These are phyloP conservation scores for Malassezia cuniculi DNA, from an alignment of 1,284 basidiomycete genomes.

Conservation along the genomic window DNA sequence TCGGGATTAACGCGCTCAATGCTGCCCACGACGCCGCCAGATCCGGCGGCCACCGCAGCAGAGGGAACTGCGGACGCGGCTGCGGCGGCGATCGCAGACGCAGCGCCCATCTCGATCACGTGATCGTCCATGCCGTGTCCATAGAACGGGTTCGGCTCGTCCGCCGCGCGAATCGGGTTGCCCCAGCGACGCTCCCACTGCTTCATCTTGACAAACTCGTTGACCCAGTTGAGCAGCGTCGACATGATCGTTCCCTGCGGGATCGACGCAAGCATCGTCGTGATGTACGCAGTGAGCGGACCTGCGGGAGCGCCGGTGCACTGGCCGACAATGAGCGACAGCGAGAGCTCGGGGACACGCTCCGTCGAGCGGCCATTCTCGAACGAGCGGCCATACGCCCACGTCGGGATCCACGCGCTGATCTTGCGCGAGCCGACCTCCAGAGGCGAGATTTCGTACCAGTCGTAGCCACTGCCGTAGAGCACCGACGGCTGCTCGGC, in stretches of 20 bases:
- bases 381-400: conserved; percentile 42
- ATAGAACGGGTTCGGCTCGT: conserved; percentile 41
- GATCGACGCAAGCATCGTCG: conserved; percentile 35
- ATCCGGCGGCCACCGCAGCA: no score
- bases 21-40: no score
- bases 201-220: conserved; percentile 34
- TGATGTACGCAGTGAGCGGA: conserved; percentile 36
- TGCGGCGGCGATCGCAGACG: no score
- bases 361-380: conserved; percentile 26
- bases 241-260: conserved; percentile 32
- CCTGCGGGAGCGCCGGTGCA: conserved; percentile 44
- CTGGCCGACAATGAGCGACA: conserved; percentile 40
- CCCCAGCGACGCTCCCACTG: conserved; percentile 40
- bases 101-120: conserved; percentile 4
- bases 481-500: no score
- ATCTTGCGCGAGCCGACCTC: conserved; percentile 42
- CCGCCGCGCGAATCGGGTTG: conserved; percentile 40
- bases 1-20: not conserved
- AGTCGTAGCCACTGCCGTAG: conserved; percentile 23
- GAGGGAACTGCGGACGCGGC: no score
- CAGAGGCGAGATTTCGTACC: conserved; percentile 44
- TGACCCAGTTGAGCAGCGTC: conserved; percentile 23
- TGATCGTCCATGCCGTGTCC: conserved; percentile 17
- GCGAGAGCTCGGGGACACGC: conserved; percentile 26
- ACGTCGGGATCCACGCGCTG: conserved; percentile 44